phyloP scores from a whole-genome alignment of 257 asterid genomes.

The Penstemon davidsonii region DNA sequence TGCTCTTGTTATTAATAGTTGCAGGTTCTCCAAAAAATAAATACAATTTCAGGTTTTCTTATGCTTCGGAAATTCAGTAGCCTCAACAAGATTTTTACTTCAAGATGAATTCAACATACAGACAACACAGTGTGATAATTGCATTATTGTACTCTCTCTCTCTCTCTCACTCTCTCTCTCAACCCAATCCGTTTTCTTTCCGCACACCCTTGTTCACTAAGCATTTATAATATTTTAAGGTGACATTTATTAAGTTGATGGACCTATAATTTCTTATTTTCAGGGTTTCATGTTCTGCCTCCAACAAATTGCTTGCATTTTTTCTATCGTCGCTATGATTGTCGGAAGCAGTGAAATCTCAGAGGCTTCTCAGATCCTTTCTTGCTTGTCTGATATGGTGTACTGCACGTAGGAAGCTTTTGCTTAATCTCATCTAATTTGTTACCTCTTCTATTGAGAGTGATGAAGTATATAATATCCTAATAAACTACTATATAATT shows the following conservation, averaged over 20 bases:
- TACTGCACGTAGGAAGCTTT: conserved; percentile 80
- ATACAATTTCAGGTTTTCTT: conserved; percentile 66
- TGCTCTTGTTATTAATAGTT: conserved; percentile 14
- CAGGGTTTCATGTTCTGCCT: conserved; percentile 99
- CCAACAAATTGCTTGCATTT: conserved; percentile 93
- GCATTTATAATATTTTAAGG: conserved; percentile 2
- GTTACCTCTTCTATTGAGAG: neutral
- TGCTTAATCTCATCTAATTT: conserved; percentile 17
- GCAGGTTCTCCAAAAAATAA: neutral
- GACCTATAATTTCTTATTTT: conserved; percentile 17
- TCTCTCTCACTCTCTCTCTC: conserved; percentile 18
- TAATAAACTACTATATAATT: conserved; percentile 29
- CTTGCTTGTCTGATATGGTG: conserved; percentile 86
- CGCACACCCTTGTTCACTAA: neutral
- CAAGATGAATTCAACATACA: conserved; percentile 99
- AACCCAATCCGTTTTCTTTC: conserved; percentile 12
- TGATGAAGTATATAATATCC: conserved; percentile 20
- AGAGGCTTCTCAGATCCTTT: conserved; percentile 88
- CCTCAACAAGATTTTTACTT: conserved; percentile 93
- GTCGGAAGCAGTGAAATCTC: conserved; percentile 86
- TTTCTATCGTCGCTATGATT: conserved; percentile 86
- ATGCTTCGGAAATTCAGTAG: conserved; percentile 96
- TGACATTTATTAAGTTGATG: conserved; percentile 3
- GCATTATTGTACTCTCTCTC: conserved; percentile 80
- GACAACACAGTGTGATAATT: conserved; percentile 92